Conservation (phyloP, 2,329 filamentous ascomycete genomes). For the Aspergillus sp. region DNA sequence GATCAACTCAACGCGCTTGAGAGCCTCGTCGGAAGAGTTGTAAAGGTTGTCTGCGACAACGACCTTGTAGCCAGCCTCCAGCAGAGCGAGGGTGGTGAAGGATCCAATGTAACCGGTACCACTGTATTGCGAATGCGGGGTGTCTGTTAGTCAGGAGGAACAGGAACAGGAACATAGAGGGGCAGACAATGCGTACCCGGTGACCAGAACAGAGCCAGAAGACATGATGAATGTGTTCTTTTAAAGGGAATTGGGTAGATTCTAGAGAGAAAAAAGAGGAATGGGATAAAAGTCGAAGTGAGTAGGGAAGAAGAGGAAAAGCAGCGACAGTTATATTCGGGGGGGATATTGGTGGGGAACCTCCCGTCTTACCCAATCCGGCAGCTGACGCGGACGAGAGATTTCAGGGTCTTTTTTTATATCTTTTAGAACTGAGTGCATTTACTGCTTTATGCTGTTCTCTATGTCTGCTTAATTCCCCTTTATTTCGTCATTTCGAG, state of each 20-base stretch:
- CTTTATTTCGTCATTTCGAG: too few species aligned
- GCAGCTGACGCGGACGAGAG: not conserved
- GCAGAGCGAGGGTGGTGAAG: slow-evolving; percentile 85
- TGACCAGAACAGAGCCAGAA: slow-evolving; percentile 81
- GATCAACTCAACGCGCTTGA: slow-evolving; percentile 94
- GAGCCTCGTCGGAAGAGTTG: slow-evolving; percentile 86
- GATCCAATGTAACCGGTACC: slow-evolving; percentile 99
- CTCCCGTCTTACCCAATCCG: not conserved
- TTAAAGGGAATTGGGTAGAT: slow-evolving; percentile 2
- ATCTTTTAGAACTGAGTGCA: not conserved
- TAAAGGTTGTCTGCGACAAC: slow-evolving; percentile 94
- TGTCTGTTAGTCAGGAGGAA: slow-evolving; percentile 9
- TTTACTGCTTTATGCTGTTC: not conserved
- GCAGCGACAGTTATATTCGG: not conserved
- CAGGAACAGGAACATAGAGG: slow-evolving; percentile 6
- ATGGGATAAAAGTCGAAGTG: slow-evolving; percentile 1
- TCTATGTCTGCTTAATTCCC: not conserved
- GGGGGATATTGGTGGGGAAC: not conserved
- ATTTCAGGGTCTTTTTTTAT: not conserved
- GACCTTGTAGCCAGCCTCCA: slow-evolving; percentile 92
- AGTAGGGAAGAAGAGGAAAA: slow-evolving; percentile 2
- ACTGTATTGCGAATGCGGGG: slow-evolving; percentile 45
- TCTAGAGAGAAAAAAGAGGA: slow-evolving; percentile 1
- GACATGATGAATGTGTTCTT: slow-evolving; percentile 50
- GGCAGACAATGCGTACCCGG: slow-evolving; percentile 55